Base-by-base conservation (phyloP, 148 eudicot genomes). In the Spergularia bocconei region DNA sequence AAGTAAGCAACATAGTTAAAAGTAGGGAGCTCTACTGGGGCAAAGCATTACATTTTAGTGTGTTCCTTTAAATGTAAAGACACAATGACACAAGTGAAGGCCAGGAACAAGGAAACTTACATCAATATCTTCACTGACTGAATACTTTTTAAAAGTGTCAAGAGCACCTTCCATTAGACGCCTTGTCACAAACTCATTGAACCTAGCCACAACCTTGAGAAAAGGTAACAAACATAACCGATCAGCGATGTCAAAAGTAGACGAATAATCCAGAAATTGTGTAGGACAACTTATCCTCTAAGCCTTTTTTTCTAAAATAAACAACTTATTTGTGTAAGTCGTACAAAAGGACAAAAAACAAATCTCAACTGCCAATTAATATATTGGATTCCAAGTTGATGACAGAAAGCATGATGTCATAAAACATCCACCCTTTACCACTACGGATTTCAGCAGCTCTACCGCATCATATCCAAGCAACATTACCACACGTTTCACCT, bases 151-250 rank as follows among this genome's bases (percentile, higher is more conserved):
- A 81, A 94, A 94, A 54, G 97, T 90, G 62, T 86, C 96, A 85
- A 94, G 78, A 70, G 98, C 98, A 75, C 98, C 98, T 83, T 91
- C 96, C 87, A 94, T 69, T 36, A 94, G 85, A n/a, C 79, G 88
- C 85, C 75, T 94, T 0, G 98, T 94, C 71, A 94, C 86, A 75
- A 94, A 87, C 80, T 94, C 97, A 79, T 94, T 94, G 79, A 94
- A 94, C 70, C 93, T 89, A 58, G 98, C 98, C 63, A 94, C 98
- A 73, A 91, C 98, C 98, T 94, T 78, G 29, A 71, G 16, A 67
- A 57, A 48, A 29, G 67, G 79, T 79, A 38, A n/a, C 62, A 53
- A 74, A 62, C 5, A 63, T 62, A 68, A 73, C 8, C 20, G 19
- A 74, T 69, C 15, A 79, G 78, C 25, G 23, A 39, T 11, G 72